Conservation (phyloP, 805 yeast genomes). For the Zygoascus bituminiphila region DNA sequence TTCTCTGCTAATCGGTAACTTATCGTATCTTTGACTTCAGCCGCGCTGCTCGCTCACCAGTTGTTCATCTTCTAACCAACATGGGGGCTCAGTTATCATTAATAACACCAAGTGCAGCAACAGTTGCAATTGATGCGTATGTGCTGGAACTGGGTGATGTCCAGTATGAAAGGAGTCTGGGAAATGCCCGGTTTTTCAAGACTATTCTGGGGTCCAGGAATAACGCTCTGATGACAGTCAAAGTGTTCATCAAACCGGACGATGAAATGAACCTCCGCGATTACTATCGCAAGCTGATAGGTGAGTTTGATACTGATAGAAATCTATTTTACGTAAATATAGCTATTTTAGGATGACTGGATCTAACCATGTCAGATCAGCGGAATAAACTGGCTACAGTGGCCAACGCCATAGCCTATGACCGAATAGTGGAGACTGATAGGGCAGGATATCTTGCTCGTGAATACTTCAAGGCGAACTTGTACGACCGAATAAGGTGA, state of each 20-base stretch:
- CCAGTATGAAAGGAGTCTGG: constrained; percentile 67
- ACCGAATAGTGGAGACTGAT: constrained; percentile 72
- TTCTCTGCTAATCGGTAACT: too few species aligned
- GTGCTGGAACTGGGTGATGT: constrained; percentile 68
- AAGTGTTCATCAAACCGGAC: constrained; percentile 71
- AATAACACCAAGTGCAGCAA: constrained; percentile 74
- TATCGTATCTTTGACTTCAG: not conserved
- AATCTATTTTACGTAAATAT: constrained; percentile 1
- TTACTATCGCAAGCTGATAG: constrained; percentile 15
- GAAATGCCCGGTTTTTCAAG: constrained; percentile 77
- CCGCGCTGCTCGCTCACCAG: not conserved
- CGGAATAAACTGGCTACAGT: constrained; percentile 37
- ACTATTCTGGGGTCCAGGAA: constrained; percentile 54
- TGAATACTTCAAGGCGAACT: constrained; percentile 66
- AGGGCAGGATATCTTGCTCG: constrained; percentile 87
- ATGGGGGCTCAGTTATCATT: constrained; percentile 89
- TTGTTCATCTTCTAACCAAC: not conserved
- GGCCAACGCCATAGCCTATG: constrained; percentile 63
- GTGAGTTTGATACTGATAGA: constrained; percentile 14
- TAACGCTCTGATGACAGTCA: constrained; percentile 61
- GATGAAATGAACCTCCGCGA: constrained; percentile 22
- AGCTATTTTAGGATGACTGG: constrained; percentile 3
- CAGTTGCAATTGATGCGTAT: constrained; percentile 86
- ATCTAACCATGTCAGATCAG: constrained; percentile 14
- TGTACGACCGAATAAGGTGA: constrained; percentile 68